phyloP scores from a whole-genome alignment of 2,329 filamentous ascomycete genomes.

The Penicillium sp. region DNA sequence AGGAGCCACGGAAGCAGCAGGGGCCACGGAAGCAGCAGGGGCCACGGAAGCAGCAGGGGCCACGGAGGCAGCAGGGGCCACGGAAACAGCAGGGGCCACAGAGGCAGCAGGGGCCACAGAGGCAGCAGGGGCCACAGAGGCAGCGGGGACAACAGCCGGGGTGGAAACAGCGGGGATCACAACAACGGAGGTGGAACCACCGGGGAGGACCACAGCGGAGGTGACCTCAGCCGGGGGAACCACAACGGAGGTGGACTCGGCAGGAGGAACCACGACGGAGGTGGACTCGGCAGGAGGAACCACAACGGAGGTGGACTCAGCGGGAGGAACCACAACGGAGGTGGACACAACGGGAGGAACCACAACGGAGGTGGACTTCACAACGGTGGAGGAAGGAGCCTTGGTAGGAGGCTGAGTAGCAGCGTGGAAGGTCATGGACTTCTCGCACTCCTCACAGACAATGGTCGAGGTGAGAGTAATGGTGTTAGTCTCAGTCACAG shows the following conservation, averaged over 20 bases:
- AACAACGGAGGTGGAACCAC: constrained; percentile 7
- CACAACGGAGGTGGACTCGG: constrained; percentile 9
- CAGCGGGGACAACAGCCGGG: constrained; percentile 1
- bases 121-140: background rate
- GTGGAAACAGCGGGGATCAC: constrained; percentile 1
- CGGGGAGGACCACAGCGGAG: constrained; percentile 3
- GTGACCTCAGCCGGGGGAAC: constrained; percentile 9
- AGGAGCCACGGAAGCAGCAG: constrained; percentile 3
- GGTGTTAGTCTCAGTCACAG: constrained; percentile 32
- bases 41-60: background rate
- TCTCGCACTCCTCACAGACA: constrained; percentile 22
- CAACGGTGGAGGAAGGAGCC: constrained; percentile 12
- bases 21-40: constrained; percentile 1
- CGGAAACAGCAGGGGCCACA: background rate
- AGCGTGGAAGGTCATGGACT: constrained; percentile 17
- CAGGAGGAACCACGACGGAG: constrained; percentile 4
- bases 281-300: constrained; percentile 9
- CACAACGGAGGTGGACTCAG: constrained; percentile 8
- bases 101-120: constrained; percentile 8
- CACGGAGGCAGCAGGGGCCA: constrained; percentile 3
- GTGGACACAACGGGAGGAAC: constrained; percentile 13
- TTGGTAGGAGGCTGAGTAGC: constrained; percentile 8
- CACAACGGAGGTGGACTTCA: constrained; percentile 14
- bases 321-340: constrained; percentile 3
- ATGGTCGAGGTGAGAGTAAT: constrained; percentile 31